Base-by-base conservation (phyloP, 495 filamentous ascomycete genomes). In the Daldinia loculata region DNA sequence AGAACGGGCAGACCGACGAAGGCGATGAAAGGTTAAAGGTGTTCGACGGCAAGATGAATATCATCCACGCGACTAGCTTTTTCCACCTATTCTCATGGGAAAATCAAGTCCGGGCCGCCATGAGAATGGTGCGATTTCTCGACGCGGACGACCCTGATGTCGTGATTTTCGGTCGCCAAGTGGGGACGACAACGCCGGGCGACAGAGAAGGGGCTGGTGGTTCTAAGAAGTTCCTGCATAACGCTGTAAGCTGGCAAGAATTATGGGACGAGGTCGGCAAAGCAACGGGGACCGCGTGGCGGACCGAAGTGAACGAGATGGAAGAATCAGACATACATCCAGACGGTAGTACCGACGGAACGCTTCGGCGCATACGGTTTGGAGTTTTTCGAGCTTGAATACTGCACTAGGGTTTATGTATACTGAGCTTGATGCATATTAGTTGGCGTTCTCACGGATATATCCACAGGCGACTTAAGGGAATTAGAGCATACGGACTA, bases 261-360 rank as follows among this genome's bases (percentile, higher is more conserved):
- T 73, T 86, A 58, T 87, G 84, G 84, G 74, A 79, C 52, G 80
- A 80, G 38, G 72, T 85, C 52, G 84, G 80, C 4, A 67, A 74
- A 34, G 74, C 63, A 17, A 85, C 83, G 0, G 74, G 78, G 2
- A 85, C 80, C 3, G 45, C 56, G 26, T 85, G 82, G 82, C 75
- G 56, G 55, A 79, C 81, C 6, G 78, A 83, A 32, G 76, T 79
- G 8, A 67, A 77, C 32, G 70, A 77, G 24, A 76, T 63, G 4
- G 69, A 76, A 8, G 74, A 74, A 29, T 48, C 65, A 17, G 58
- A 43, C 27, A 56, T 56, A 38, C 60, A 52, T 50, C 38, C 65
- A 0, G 65, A 63, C 4, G 63, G 60, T 9, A 52, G 34, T 34
- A 53, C 27, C 5, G 69, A 78, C 29, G 60, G 57, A 65, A 62